Evolutionary conservation across 1,284 basidiomycete species (phyloP).

Genomic region (Moesziomyces sp.): DNA sequence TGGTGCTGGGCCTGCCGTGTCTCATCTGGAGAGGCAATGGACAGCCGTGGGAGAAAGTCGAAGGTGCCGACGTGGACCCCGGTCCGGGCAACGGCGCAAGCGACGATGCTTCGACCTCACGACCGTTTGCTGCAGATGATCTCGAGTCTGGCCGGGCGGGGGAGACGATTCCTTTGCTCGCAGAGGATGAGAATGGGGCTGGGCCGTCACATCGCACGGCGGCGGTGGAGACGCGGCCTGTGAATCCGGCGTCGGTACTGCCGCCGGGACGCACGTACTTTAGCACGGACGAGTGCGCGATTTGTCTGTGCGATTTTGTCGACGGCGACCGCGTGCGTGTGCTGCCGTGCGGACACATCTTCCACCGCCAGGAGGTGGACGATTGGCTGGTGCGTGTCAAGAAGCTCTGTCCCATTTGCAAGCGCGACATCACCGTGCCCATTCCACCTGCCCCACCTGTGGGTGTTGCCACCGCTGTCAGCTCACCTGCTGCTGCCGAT

Average conservation of each 20-base stretch:
- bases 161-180: constrained; percentile 38
- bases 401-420: constrained; percentile 67
- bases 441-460: constrained; percentile 47
- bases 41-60: constrained; percentile 61
- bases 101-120: neutral
- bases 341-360: constrained; percentile 65
- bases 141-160: constrained; percentile 27
- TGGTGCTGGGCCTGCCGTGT: constrained; percentile 61
- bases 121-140: constrained; percentile 17
- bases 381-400: constrained; percentile 63
- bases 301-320: constrained; percentile 63
- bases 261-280: constrained; percentile 58
- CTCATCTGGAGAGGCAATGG: constrained; percentile 62
- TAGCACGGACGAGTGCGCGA: constrained; percentile 64
- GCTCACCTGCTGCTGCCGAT: constrained; percentile 3
- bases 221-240: constrained; percentile 6
- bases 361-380: constrained; percentile 65
- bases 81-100: constrained; percentile 40
- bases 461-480: constrained; percentile 2
- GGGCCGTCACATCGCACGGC: constrained; percentile 35
- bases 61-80: constrained; percentile 48
- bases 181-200: constrained; percentile 45
- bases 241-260: constrained; percentile 38
- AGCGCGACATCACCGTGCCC: constrained; percentile 61
- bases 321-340: constrained; percentile 64